phyloP scores from a whole-genome alignment of 495 filamentous ascomycete species.

The Coniosporium apollinis region DNA sequence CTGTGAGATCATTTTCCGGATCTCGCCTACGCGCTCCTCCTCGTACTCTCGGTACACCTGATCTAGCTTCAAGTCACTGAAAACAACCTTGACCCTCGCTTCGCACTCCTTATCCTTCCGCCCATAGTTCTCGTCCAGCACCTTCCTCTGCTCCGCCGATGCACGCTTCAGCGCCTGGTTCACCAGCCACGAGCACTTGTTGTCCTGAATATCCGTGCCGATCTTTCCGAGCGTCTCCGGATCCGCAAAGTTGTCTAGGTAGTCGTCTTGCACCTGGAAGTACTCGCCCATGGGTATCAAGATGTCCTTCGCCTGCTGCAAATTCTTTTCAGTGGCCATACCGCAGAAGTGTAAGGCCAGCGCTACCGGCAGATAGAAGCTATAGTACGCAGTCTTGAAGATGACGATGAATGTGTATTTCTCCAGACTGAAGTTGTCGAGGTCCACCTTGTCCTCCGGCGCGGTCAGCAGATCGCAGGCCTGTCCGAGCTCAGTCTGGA shows the following conservation, averaged over 20 bases:
- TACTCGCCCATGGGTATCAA: slow-evolving; percentile 97
- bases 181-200: slow-evolving; percentile 96
- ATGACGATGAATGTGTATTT: slow-evolving; percentile 98
- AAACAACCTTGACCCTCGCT: slow-evolving; percentile 72
- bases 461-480: slow-evolving; percentile 88
- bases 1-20: slow-evolving; percentile 54
- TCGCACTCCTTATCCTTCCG: slow-evolving; percentile 69
- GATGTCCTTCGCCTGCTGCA: slow-evolving; percentile 73
- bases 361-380: slow-evolving; percentile 95
- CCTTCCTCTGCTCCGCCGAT: slow-evolving; percentile 62
- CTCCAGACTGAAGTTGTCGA: slow-evolving; percentile 77
- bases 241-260: slow-evolving; percentile 90
- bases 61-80: slow-evolving; percentile 67
- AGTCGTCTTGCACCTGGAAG: slow-evolving; percentile 98
- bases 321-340: slow-evolving; percentile 65
- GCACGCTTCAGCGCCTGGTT: slow-evolving; percentile 76
- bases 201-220: slow-evolving; percentile 95
- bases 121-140: slow-evolving; percentile 76
- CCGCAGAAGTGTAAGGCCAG: slow-evolving; percentile 69
- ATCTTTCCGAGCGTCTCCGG: slow-evolving; percentile 91
- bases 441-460: slow-evolving; percentile 78
- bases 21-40: slow-evolving; percentile 59
- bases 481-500: slow-evolving; percentile 90
- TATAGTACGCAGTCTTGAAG: slow-evolving; percentile 98
- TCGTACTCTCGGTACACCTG: slow-evolving; percentile 74